A percentile compares a stretch with the other conserved stretches of the same genome.
phyloP scores from a whole-genome alignment of 768 basidiomycete species.

The Russula olivacea region DNA sequence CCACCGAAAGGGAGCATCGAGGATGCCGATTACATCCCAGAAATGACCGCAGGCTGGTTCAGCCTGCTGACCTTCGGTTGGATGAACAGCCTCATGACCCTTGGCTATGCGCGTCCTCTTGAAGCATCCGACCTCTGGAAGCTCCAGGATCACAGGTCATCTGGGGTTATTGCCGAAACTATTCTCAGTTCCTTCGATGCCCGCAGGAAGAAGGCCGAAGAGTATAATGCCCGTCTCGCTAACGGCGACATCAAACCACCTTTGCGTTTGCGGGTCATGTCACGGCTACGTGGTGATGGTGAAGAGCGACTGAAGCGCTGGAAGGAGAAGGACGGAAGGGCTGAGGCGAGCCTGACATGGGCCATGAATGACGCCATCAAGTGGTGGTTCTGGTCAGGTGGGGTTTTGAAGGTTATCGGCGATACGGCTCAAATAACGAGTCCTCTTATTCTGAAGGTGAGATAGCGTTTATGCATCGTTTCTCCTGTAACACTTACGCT shows the following conservation, averaged over 20 bases:
- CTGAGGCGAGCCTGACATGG: conserved; percentile 53
- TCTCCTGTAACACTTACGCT: not conserved
- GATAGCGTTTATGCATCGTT: conserved; percentile 8
- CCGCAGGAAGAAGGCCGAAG: conserved; percentile 48
- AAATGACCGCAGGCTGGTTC: conserved; percentile 55
- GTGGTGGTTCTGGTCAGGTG: conserved; percentile 75
- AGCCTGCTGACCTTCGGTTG: conserved; percentile 63
- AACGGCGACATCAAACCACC: conserved; percentile 58
- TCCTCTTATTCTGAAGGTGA: conserved; percentile 72
- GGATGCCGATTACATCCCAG: conserved; percentile 58
- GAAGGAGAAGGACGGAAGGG: conserved; percentile 58
- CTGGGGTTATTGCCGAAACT: conserved; percentile 53
- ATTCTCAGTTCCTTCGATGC: conserved; percentile 61
- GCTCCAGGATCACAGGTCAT: conserved; percentile 56
- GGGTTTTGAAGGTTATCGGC: conserved; percentile 49
- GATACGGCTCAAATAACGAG: conserved; percentile 69
- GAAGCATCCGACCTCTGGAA: conserved; percentile 78
- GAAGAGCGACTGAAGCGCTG: conserved; percentile 54
- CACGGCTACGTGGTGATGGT: conserved; percentile 51
- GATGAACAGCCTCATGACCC: conserved; percentile 62
- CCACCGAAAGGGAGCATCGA: conserved; percentile 50
- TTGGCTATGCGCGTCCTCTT: conserved; percentile 77
- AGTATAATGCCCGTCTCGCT: conserved; percentile 66
- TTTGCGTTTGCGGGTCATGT: conserved; percentile 45
- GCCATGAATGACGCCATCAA: conserved; percentile 74